Evolutionary conservation across 2,329 filamentous ascomycete genomes (phyloP), one percentile per base, ranked within the genome.

Genomic region (Aspergillus pseudoviridinutans): DNA sequence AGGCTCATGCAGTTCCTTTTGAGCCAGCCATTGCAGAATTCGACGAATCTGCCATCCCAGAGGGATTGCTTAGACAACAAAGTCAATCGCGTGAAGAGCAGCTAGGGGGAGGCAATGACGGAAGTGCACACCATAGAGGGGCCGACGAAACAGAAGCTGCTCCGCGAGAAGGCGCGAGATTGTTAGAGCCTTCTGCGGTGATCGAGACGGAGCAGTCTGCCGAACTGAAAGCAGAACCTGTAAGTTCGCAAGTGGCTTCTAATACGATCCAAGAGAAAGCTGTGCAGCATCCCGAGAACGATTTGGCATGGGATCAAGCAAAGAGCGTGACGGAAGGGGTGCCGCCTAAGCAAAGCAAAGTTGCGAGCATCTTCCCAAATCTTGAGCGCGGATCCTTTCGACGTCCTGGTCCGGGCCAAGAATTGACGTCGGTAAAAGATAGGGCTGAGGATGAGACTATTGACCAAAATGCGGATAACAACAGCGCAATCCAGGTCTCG

Each of bases 401-500:
- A 17, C 64, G 67, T 54, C 63, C 66, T 38, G 62, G 57, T 28
- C 51, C 66, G 41, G 61, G 62, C 25, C 61, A 64, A 47, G 53
- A 58, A 49, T 53, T 62, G 50, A 55, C 60, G 65, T 64, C 63
- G 61, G 64, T 65, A 71, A 72, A 74, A 70, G 68, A 73, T 71
- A 61, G 74, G 70, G 70, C 70, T 68, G 67, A 75, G 70, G 69
- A 77, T 74, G 68, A 74, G 72, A 68, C 71, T 55, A 54, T 60
- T 61, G 67, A 64, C 46, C 58, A 58, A 55, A 60, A 64, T 66
- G 62, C 66, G 53, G 71, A 76, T 68, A 75, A 78, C 59, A 78
- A 80, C 58, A 78, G 75, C 61, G 78, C 72, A 61, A 71, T 78
- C 59, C 73, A 77, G 60, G 69, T 78, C 58, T 72, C 71, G 59